Percentiles rank a stretch among this genome's conserved stretches.
phyloP scores from a whole-genome alignment of 257 asterid species.

The Echites panduratus region DNA sequence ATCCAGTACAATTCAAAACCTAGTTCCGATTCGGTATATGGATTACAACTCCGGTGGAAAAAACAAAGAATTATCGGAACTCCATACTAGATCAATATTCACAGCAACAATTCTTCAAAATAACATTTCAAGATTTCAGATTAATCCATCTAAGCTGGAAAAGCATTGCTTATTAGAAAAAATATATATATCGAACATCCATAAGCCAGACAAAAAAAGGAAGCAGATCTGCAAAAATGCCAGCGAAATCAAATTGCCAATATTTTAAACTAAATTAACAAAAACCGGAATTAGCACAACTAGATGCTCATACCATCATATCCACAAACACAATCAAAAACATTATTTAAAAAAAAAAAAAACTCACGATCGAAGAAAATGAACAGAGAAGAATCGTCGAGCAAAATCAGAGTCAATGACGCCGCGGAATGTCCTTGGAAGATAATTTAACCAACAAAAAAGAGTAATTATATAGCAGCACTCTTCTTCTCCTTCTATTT shows the following conservation, averaged over 20 bases:
- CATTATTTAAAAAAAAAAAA: neutral
- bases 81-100: neutral
- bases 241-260: neutral
- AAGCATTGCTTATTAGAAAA: neutral
- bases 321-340: neutral
- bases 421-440: neutral
- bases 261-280: neutral
- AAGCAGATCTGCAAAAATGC: conserved; percentile 21
- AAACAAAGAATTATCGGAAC: neutral
- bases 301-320: neutral
- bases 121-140: neutral
- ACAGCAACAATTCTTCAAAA: neutral
- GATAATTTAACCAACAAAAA: neutral
- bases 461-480: neutral
- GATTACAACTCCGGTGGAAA: neutral
- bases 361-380: conserved; percentile 21
- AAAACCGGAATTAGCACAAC: neutral
- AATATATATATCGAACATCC: neutral
- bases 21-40: neutral
- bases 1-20: neutral
- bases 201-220: neutral
- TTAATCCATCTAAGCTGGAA: neutral
- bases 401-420: conserved; percentile 13
- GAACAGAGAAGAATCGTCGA: neutral
- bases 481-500: neutral